Base-by-base conservation (phyloP, 305 asterid species). In the Fraxinus paxiana region DNA sequence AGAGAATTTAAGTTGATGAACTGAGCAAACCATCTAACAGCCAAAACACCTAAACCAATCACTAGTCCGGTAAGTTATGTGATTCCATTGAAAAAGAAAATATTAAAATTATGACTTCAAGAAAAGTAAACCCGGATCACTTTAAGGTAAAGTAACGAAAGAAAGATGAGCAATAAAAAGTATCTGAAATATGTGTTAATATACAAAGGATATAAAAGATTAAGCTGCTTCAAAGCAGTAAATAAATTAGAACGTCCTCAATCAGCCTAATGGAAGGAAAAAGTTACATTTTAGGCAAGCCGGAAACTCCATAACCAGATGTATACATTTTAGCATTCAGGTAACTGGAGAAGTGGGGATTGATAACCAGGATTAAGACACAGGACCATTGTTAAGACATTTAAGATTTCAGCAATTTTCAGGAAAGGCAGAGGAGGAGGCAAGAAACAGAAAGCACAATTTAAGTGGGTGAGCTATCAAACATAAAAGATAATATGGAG, bases 141-240 rank as follows among this genome's bases (percentile, higher is more conserved):
- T 7, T 24, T 63, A 10, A 63, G 31, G n/a, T 26, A 65, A 26
- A 65, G 9, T 26, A 65, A 26, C 6, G 0, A 65, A 26, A 24
- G 17, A 24, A 65, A 65, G 35, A 65, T 65, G 73, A 65, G 17
- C 9, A 28, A 65, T 10, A 65, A 82, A 41, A 30, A 20, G 76
- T 61, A 78, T 73, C 77, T 71, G 61, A 46, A 5, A 59, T 46
- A 46, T 12, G 78, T 71, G 70, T 20, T 7, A 61, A 61, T 13
- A 61, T 6, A 20, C 30, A 12, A 61, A 61, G 31, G 70, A 7
- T 22, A 9, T 10, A 61, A 54, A 79, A 71, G 26, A 12, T 37
- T 48, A 43, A 34, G 63, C 56, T 83, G 72, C 37, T 34, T 17
- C 9, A 80, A 46, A 73, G 77, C 78, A 80, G 8, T 78, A 24